These are phyloP conservation scores for Penicillium sclerotigenum DNA, from an alignment of 2,329 filamentous ascomycete genomes.

Conservation along the genomic window DNA sequence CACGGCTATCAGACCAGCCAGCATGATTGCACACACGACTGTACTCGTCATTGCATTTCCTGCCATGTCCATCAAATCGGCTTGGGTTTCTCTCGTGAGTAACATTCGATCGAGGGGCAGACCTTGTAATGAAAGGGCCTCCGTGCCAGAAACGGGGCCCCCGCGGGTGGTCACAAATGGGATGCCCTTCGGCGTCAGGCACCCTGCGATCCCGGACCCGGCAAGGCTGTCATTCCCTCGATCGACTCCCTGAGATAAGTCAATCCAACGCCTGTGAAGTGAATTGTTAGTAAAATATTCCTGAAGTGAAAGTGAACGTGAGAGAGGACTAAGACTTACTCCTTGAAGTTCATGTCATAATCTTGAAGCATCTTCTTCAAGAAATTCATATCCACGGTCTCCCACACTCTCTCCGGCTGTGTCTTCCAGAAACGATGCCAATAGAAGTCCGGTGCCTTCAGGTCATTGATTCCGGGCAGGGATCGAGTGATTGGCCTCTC, in stretches of 20 bases:
- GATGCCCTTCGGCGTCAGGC: conserved; percentile 65
- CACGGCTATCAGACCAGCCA: conserved; percentile 55
- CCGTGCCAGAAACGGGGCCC: conserved; percentile 59
- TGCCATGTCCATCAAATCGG: conserved; percentile 65
- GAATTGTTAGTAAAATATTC: conserved; percentile 1
- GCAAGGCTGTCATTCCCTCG: conserved; percentile 47
- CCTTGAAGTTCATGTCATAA: conserved; percentile 59
- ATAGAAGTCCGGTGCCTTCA: conserved; percentile 55
- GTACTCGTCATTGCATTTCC: conserved; percentile 79
- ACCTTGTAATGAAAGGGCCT: conserved; percentile 65
- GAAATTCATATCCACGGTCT: conserved; percentile 63
- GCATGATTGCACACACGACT: conserved; percentile 62
- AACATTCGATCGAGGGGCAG: conserved; percentile 61
- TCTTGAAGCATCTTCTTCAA: conserved; percentile 50
- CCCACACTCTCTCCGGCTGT: conserved; percentile 60
- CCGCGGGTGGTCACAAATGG: conserved; percentile 61
- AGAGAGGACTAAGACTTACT: conserved; percentile 33
- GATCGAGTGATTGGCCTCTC: conserved; percentile 59
- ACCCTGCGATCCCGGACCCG: conserved; percentile 59
- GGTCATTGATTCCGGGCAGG: conserved; percentile 51
- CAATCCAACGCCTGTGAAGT: conserved; percentile 45
- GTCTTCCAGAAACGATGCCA: conserved; percentile 50
- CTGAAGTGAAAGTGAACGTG: background rate
- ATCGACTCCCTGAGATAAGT: conserved; percentile 72
- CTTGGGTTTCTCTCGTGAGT: conserved; percentile 61